Evolutionary conservation across 176 grass and related monocot genomes (phyloP).

Genomic region (Oryza australiensis): DNA sequence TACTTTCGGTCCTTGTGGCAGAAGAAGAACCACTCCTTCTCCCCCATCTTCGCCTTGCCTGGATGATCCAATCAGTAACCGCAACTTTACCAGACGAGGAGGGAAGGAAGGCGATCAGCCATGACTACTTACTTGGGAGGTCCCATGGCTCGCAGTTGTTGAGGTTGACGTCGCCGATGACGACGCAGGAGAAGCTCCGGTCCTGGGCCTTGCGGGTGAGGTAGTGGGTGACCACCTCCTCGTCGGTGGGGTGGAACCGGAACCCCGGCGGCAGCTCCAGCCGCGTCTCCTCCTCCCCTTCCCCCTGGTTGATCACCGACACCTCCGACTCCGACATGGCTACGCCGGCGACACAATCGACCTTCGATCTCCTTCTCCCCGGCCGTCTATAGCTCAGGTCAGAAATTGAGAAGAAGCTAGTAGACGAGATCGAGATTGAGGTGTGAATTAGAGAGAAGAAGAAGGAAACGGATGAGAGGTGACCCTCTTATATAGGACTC

Average conservation of each 20-base stretch:
- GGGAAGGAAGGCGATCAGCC: background rate
- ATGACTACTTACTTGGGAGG: slow-evolving; percentile 57
- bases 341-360: background rate
- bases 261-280: slow-evolving; percentile 79
- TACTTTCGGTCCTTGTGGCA: slow-evolving; percentile 92
- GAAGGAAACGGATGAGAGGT: background rate
- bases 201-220: slow-evolving; percentile 53
- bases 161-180: slow-evolving; percentile 78
- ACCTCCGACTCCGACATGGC: slow-evolving; percentile 43
- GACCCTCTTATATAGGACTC: background rate
- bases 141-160: slow-evolving; percentile 97
- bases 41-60: slow-evolving; percentile 88
- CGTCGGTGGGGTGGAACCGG: slow-evolving; percentile 91
- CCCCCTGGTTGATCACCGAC: slow-evolving; percentile 27
- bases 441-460: slow-evolving; percentile 18
- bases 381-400: background rate
- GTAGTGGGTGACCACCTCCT: slow-evolving; percentile 74
- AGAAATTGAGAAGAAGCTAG: no score
- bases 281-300: slow-evolving; percentile 17
- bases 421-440: no score
- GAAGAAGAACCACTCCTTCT: slow-evolving; percentile 94
- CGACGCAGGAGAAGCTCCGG: slow-evolving; percentile 45
- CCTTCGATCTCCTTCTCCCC: background rate
- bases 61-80: background rate
- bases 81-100: no score